These are phyloP conservation scores for Candida qinlingensis DNA, from an alignment of 805 yeast species.

Conservation along the genomic window DNA sequence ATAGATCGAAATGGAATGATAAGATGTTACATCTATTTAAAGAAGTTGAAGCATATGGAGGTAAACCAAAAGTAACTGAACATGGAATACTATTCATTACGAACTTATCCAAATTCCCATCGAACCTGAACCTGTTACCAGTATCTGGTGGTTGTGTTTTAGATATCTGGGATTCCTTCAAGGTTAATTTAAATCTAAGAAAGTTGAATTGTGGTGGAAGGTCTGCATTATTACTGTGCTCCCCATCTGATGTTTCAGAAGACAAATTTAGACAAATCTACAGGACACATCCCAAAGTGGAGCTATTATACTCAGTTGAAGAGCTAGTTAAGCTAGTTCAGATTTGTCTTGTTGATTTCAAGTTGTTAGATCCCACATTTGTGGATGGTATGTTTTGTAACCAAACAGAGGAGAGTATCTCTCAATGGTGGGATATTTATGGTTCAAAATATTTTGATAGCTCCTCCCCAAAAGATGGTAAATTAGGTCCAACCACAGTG, in stretches of 20 bases:
- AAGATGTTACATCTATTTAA: conserved; percentile 54
- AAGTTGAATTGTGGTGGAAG: conserved; percentile 82
- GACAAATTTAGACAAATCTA: conserved; percentile 78
- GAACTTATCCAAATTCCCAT: conserved; percentile 75
- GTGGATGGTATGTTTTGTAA: conserved; percentile 86
- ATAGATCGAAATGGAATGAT: conserved; percentile 29
- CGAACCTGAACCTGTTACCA: conserved; percentile 64
- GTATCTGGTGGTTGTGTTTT: conserved; percentile 52
- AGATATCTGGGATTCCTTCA: conserved; percentile 48
- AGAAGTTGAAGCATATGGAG: conserved; percentile 59
- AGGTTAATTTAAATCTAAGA: conserved; percentile 70
- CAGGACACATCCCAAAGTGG: conserved; percentile 41
- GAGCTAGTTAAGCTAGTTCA: conserved; percentile 76
- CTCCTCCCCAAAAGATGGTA: conserved; percentile 41
- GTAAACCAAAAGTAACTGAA: conserved; percentile 61
- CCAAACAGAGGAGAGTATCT: conserved; percentile 65
- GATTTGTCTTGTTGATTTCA: conserved; percentile 71
- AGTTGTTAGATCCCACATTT: conserved; percentile 56
- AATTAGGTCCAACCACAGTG: conserved; percentile 61
- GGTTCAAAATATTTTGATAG: conserved; percentile 44
- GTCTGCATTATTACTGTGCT: conserved; percentile 64
- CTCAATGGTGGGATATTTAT: conserved; percentile 75
- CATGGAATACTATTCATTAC: conserved; percentile 70
- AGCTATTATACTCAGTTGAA: conserved; percentile 22
- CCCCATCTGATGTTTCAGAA: conserved; percentile 70